Conservation (phyloP, 1,284 basidiomycete species). For the Ceratobasidium sp. region DNA sequence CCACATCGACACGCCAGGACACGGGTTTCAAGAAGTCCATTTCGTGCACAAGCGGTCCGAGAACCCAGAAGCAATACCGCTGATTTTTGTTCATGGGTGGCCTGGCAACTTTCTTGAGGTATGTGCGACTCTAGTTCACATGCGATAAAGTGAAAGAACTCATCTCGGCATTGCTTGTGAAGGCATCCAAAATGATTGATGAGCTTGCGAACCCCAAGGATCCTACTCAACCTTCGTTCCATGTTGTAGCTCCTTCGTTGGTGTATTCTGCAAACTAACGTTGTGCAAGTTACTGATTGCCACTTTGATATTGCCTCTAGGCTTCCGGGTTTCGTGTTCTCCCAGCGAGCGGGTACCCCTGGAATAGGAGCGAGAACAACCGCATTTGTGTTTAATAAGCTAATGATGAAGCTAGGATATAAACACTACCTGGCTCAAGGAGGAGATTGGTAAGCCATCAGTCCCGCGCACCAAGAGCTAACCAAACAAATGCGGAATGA, state of each 20-base stretch:
- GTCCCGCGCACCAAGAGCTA: background rate
- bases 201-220: slow-evolving; percentile 45
- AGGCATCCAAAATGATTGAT: slow-evolving; percentile 46
- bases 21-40: slow-evolving; percentile 36
- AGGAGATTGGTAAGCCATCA: slow-evolving; percentile 45
- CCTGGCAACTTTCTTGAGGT: slow-evolving; percentile 46
- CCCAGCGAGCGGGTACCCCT: slow-evolving; percentile 43
- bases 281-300: background rate
- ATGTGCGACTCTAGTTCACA: background rate
- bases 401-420: slow-evolving; percentile 47
- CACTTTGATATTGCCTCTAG: slow-evolving; percentile 12
- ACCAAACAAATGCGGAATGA: background rate
- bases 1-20: slow-evolving; percentile 34
- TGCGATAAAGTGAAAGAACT: background rate
- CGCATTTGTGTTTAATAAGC: slow-evolving; percentile 44
- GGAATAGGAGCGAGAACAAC: slow-evolving; percentile 42
- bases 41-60: slow-evolving; percentile 42
- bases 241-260: slow-evolving; percentile 47
- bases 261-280: background rate
- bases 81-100: slow-evolving; percentile 45
- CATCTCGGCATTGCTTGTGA: background rate
- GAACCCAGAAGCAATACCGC: slow-evolving; percentile 41
- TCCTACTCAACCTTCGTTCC: slow-evolving; percentile 45
- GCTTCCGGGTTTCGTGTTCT: slow-evolving; percentile 46
- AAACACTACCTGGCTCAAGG: slow-evolving; percentile 47